A percentile compares a stretch with the other conserved stretches of the same genome.
Evolutionary conservation across 1,284 basidiomycete genomes (phyloP).

Genomic region (Sporisorium scitamineum): DNA sequence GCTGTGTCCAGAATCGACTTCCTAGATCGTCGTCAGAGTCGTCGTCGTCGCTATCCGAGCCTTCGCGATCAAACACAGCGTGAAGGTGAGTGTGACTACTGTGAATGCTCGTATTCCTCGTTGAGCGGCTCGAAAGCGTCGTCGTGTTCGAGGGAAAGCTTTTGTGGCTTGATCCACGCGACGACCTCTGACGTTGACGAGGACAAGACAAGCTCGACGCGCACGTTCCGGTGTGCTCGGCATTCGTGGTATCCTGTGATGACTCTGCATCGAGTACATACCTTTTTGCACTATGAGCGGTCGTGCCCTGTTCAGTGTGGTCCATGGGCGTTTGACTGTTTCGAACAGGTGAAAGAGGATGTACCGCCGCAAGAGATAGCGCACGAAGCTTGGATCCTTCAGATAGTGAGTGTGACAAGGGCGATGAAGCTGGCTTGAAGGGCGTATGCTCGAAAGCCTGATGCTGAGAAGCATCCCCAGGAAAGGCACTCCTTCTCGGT

Average conservation of each 20-base stretch:
- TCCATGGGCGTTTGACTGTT: not conserved
- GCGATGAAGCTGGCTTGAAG: not conserved
- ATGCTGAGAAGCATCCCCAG: not conserved
- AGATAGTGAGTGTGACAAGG: slow-evolving; percentile 1
- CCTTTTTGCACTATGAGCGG: not conserved
- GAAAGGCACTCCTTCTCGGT: not conserved
- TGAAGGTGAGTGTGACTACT: slow-evolving; percentile 6
- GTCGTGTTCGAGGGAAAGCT: slow-evolving; percentile 18
- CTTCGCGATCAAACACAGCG: not conserved
- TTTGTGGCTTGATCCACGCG: slow-evolving; percentile 20
- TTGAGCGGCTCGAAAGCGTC: slow-evolving; percentile 12
- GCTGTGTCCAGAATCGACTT: slow-evolving; percentile 24
- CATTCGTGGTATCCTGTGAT: not conserved
- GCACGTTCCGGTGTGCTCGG: not conserved
- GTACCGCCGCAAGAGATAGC: slow-evolving; percentile 18
- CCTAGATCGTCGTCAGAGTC: slow-evolving; percentile 16
- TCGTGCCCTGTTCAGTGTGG: too few species aligned
- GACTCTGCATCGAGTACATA: not conserved
- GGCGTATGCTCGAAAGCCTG: not conserved
- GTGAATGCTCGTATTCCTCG: slow-evolving; percentile 16
- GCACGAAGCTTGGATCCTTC: slow-evolving; percentile 18
- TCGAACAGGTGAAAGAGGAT: slow-evolving; percentile 7
- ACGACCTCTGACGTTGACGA: slow-evolving; percentile 2
- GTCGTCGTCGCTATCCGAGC: slow-evolving; percentile 6
- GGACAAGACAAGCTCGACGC: not conserved